Evolutionary conservation across 352 stramenopile genomes (phyloP).

Genomic region (Phytophthora pinifolia): DNA sequence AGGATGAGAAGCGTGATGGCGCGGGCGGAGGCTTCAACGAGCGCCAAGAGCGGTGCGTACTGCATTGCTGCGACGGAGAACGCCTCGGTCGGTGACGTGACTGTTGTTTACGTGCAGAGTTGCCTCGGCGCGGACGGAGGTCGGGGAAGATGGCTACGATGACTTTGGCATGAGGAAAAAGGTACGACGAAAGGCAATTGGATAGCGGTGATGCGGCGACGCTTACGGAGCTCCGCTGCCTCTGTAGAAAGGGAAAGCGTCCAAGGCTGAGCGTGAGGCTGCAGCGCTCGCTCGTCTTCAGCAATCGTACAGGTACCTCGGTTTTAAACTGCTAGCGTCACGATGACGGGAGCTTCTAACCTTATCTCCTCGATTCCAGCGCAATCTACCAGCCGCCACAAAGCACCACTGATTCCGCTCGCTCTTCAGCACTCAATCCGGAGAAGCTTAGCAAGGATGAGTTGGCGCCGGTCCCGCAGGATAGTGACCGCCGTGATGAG

Average conservation of each 20-base stretch:
- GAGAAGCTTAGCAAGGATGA: conserved; percentile 10
- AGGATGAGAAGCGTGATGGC: conserved; percentile 82
- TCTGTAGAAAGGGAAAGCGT: conserved; percentile 59
- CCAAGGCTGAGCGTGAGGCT: conserved; percentile 76
- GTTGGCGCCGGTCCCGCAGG: neutral
- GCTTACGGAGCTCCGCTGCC: neutral
- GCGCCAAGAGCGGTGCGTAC: conserved; percentile 69
- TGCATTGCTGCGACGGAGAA: neutral
- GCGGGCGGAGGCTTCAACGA: conserved; percentile 85
- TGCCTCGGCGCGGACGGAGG: conserved; percentile 72
- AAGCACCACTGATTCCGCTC: conserved; percentile 12
- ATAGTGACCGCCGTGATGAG: neutral
- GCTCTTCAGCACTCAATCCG: neutral
- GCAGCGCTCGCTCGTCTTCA: conserved; percentile 78
- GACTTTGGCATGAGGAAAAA: conserved; percentile 88
- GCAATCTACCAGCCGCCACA: conserved; percentile 49
- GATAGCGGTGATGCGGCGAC: neutral
- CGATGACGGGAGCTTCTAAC: conserved; percentile 3
- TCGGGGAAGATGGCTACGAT: conserved; percentile 86
- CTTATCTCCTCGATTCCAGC: conserved; percentile 17
- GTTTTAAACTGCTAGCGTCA: neutral
- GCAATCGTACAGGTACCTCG: conserved; percentile 71
- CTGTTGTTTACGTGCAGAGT: conserved; percentile 31
- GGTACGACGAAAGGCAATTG: conserved; percentile 22
- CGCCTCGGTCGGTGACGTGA: neutral